These are phyloP conservation scores for Termitomyces sp. DNA, from an alignment of 768 basidiomycete genomes.

Conservation along the genomic window DNA sequence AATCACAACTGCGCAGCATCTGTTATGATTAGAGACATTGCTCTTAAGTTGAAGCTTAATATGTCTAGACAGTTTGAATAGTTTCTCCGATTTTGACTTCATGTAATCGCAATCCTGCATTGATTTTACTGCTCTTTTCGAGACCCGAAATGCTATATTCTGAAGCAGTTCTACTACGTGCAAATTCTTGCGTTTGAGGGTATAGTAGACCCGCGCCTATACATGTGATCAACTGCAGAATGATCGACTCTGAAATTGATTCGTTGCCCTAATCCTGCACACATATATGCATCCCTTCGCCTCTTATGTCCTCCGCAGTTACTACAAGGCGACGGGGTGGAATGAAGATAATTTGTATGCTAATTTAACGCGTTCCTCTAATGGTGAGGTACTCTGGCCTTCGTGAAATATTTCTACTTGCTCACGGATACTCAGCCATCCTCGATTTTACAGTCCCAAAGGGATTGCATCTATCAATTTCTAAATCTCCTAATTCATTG, in stretches of 20 bases:
- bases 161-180: background rate
- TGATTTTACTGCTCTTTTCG: background rate
- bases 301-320: constrained; percentile 81
- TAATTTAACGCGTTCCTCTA: constrained; percentile 85
- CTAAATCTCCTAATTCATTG: constrained; percentile 82
- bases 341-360: constrained; percentile 94
- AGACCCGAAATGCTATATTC: background rate
- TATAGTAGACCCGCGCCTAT: no score
- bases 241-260: no score
- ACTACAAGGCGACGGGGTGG: constrained; percentile 93
- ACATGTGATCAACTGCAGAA: background rate
- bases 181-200: no score
- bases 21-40: background rate
- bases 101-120: background rate
- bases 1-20: background rate
- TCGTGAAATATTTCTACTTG: background rate
- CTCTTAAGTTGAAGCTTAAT: background rate
- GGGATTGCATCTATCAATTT: constrained; percentile 74
- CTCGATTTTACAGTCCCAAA: constrained; percentile 87
- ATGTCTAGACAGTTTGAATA: background rate
- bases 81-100: background rate
- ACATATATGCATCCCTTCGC: constrained; percentile 76
- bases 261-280: background rate
- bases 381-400: constrained; percentile 43
- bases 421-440: constrained; percentile 49